phyloP scores from a whole-genome alignment of 2,329 filamentous ascomycete genomes.

The Penicillium verrucosum region DNA sequence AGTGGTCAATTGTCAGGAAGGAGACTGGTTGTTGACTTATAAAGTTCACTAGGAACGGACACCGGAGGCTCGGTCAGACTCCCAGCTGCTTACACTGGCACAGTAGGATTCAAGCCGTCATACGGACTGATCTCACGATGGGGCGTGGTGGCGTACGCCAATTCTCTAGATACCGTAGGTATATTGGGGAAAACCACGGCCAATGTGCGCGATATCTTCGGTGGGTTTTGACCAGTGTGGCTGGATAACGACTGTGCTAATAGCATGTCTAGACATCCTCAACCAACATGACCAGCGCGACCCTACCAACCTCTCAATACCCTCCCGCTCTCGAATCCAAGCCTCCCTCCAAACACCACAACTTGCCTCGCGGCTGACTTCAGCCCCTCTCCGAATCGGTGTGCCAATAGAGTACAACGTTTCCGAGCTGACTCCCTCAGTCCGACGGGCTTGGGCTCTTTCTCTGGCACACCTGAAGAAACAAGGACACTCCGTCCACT shows the following conservation, averaged over 20 bases:
- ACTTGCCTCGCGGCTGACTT: constrained; percentile 25
- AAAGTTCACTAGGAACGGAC: constrained; percentile 79
- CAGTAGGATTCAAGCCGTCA: constrained; percentile 84
- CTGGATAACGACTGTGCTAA: constrained; percentile 11
- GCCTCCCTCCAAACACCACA: constrained; percentile 41
- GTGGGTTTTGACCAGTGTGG: constrained; percentile 26
- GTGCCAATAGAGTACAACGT: constrained; percentile 81
- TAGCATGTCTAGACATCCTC: constrained; percentile 41
- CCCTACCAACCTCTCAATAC: constrained; percentile 65
- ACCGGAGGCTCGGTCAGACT: constrained; percentile 86
- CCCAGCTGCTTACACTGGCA: constrained; percentile 80
- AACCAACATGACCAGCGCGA: constrained; percentile 66
- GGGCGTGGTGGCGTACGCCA: constrained; percentile 87
- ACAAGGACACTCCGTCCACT: constrained; percentile 68
- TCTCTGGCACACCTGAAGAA: constrained; percentile 59
- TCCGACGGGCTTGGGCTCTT: constrained; percentile 67
- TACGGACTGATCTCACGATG: constrained; percentile 83
- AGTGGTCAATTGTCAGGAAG: constrained; percentile 22
- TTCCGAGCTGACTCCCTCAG: constrained; percentile 66
- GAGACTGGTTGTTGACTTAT: constrained; percentile 4
- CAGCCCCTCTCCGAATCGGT: constrained; percentile 50
- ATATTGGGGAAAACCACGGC: constrained; percentile 60
- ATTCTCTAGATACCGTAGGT: constrained; percentile 87
- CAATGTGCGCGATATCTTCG: constrained; percentile 53
- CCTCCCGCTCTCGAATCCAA: constrained; percentile 53